phyloP scores from a whole-genome alignment of 768 basidiomycete species.

The Sutorius australiensis region DNA sequence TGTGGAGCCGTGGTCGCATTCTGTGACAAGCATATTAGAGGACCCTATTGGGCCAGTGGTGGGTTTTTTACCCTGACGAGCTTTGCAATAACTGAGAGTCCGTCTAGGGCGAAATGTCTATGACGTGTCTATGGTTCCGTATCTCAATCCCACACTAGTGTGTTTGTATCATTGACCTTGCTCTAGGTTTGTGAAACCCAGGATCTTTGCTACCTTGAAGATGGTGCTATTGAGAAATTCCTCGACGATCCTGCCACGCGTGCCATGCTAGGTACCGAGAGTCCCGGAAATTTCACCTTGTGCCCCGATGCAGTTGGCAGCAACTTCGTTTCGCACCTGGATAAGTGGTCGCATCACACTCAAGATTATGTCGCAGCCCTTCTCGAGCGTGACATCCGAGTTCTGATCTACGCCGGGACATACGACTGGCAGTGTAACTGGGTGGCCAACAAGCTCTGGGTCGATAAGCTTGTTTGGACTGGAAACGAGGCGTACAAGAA shows the following conservation, averaged over 20 bases:
- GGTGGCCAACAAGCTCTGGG: slow-evolving; percentile 64
- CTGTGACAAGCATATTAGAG: slow-evolving; percentile 55
- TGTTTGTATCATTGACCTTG: slow-evolving; percentile 1
- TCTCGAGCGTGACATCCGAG: slow-evolving; percentile 50
- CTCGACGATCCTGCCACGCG: slow-evolving; percentile 46
- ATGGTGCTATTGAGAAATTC: slow-evolving; percentile 39
- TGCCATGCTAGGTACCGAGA: slow-evolving; percentile 44
- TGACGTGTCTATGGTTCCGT: slow-evolving; percentile 50
- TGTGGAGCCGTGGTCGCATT: slow-evolving; percentile 67
- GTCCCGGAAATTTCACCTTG: slow-evolving; percentile 48
- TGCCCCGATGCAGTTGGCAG: slow-evolving; percentile 51
- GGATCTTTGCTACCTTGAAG: slow-evolving; percentile 39
- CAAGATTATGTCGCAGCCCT: slow-evolving; percentile 55
- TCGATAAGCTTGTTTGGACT: slow-evolving; percentile 56
- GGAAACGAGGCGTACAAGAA: slow-evolving; percentile 45
- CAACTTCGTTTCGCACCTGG: slow-evolving; percentile 54
- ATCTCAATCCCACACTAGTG: background rate
- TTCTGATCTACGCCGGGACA: slow-evolving; percentile 53
- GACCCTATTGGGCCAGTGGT: slow-evolving; percentile 38
- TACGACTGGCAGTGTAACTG: slow-evolving; percentile 60
- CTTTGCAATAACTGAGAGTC: background rate
- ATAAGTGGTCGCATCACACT: slow-evolving; percentile 55
- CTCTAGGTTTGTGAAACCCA: slow-evolving; percentile 23
- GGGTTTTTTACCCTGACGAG: slow-evolving; percentile 7
- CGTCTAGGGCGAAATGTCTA: slow-evolving; percentile 46